Evolutionary conservation across 2,329 filamentous ascomycete genomes (phyloP).

Genomic region (Colletotrichum godetiae): DNA sequence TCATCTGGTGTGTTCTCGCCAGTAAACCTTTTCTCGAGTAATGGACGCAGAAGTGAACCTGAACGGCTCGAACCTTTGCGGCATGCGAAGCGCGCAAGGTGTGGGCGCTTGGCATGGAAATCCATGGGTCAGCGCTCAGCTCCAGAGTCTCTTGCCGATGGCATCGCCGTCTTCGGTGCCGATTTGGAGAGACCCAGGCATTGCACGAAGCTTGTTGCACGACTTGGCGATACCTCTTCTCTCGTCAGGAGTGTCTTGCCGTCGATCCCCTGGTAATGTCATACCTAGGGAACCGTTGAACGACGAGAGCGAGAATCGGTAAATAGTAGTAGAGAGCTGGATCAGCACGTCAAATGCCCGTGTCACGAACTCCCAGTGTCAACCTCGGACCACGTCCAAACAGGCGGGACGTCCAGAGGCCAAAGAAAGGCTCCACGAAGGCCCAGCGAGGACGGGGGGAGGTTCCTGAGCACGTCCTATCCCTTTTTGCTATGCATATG

Average conservation of each 20-base stretch:
- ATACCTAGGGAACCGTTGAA: not conserved
- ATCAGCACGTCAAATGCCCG: not conserved
- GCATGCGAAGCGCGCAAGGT: not conserved
- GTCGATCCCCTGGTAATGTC: not conserved
- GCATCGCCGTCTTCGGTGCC: slow-evolving; percentile 8
- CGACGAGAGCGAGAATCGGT: not conserved
- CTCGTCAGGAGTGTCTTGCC: not conserved
- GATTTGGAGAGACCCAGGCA: not conserved
- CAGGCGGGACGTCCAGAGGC: not conserved
- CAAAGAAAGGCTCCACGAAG: not conserved
- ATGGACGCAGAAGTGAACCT: not conserved
- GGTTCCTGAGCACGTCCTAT: not conserved
- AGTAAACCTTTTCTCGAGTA: not conserved
- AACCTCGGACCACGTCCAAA: not conserved
- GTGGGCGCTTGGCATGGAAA: not conserved
- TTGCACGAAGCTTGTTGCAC: not conserved
- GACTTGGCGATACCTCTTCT: not conserved
- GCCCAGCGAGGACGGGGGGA: not conserved
- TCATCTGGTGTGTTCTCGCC: not conserved
- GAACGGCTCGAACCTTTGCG: not conserved
- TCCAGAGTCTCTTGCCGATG: not conserved
- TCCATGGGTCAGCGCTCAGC: not conserved
- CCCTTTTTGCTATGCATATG: not conserved
- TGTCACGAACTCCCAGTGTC: not conserved
- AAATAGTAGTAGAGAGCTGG: not conserved